Evolutionary conservation across 192 early-diverging fungal species (phyloP).

Genomic region (Lunasporangiospora selenospora): DNA sequence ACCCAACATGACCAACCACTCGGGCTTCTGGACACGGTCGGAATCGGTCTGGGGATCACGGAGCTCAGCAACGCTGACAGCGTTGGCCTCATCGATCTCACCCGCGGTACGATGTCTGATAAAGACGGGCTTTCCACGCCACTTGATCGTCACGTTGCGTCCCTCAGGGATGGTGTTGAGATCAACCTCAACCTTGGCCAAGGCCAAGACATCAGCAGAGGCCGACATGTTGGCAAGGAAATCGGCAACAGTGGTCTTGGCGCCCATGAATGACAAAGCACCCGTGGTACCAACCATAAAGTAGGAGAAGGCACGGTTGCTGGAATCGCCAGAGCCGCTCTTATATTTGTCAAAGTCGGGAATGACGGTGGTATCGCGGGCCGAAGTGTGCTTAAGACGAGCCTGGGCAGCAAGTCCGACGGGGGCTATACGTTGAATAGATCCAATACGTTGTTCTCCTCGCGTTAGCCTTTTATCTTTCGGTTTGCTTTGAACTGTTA

Average conservation of each 20-base stretch:
- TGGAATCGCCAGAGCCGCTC: constrained; percentile 59
- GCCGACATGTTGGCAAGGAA: constrained; percentile 88
- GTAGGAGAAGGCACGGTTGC: constrained; percentile 86
- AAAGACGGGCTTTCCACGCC: constrained; percentile 99
- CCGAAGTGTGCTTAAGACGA: constrained; percentile 54
- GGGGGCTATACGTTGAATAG: constrained; percentile 12
- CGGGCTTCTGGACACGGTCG: constrained; percentile 87
- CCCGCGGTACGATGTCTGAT: constrained; percentile 94
- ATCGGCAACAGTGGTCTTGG: constrained; percentile 90
- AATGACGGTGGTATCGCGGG: constrained; percentile 66
- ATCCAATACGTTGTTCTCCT: no score
- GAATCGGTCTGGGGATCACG: constrained; percentile 94
- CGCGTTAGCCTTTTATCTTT: no score
- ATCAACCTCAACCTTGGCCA: constrained; percentile 98
- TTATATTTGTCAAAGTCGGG: constrained; percentile 84
- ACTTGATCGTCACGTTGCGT: constrained; percentile 97
- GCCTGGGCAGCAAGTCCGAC: constrained; percentile 38
- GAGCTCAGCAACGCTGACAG: constrained; percentile 78
- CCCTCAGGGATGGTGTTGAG: constrained; percentile 92
- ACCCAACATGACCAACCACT: constrained; percentile 98
- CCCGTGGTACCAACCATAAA: constrained; percentile 94
- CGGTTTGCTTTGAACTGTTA: no score
- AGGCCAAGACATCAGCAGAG: constrained; percentile 97
- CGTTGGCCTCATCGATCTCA: constrained; percentile 94
- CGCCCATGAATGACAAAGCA: constrained; percentile 79